Conservation (phyloP, 805 yeast genomes). For the Spathaspora boniae region DNA sequence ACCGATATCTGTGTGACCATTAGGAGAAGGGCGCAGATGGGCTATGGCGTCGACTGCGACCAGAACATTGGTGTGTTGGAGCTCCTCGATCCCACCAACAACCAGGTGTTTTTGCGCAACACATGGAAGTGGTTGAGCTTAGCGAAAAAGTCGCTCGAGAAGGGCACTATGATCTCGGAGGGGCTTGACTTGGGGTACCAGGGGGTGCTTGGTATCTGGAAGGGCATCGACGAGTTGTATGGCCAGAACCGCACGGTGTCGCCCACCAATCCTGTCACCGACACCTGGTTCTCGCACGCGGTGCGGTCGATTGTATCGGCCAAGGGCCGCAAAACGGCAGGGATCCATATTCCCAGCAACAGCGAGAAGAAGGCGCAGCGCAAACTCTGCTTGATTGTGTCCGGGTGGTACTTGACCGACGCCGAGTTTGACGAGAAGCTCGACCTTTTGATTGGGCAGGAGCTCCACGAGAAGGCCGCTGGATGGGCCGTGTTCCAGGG, state of each 20-base stretch:
- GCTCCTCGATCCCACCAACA: constrained; percentile 46
- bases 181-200: constrained; percentile 79
- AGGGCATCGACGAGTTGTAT: constrained; percentile 51
- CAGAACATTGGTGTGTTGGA: constrained; percentile 60
- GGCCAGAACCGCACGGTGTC: constrained; percentile 41
- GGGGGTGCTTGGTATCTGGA: constrained; percentile 91
- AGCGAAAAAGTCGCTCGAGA: constrained; percentile 60
- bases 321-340: constrained; percentile 47
- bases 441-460: constrained; percentile 49
- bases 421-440: constrained; percentile 72
- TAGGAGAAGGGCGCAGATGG: constrained; percentile 64
- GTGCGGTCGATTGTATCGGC: constrained; percentile 49
- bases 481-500: constrained; percentile 98
- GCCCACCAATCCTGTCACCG: constrained; percentile 22
- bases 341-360: constrained; percentile 41
- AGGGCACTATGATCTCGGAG: constrained; percentile 64
- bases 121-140: constrained; percentile 92
- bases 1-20: constrained; percentile 76
- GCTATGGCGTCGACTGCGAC: constrained; percentile 69
- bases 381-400: constrained; percentile 72
- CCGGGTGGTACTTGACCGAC: constrained; percentile 86
- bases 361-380: constrained; percentile 62
- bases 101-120: constrained; percentile 54
- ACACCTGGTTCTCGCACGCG: constrained; percentile 45
- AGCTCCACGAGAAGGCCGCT: constrained; percentile 84